Percentiles rank a stretch among this genome's conserved stretches.
These are phyloP conservation scores for Pyricularia sp. DNA, from an alignment of 2,329 filamentous ascomycete genomes.

Conservation along the genomic window DNA sequence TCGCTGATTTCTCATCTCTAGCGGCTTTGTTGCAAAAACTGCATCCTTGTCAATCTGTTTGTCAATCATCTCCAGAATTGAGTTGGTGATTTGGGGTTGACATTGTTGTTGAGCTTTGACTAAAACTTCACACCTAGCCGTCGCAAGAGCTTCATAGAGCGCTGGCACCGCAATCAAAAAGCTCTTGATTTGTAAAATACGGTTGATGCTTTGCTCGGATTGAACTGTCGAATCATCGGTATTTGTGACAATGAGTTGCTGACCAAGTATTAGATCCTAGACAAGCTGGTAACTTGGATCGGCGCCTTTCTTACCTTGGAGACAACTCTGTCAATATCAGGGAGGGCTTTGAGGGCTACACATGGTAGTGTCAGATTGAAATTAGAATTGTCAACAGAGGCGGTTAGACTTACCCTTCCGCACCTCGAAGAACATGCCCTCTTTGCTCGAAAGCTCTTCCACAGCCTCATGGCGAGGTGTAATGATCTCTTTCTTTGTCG, in stretches of 20 bases:
- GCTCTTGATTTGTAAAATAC: conserved; percentile 73
- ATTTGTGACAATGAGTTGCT: background rate
- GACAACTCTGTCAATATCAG: conserved; percentile 68
- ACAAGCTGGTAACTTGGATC: background rate
- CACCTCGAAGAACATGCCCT: conserved; percentile 70
- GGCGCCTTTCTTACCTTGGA: conserved; percentile 41
- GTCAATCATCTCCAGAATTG: conserved; percentile 52
- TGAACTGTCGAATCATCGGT: conserved; percentile 17
- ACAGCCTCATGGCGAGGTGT: conserved; percentile 66
- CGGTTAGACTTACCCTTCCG: conserved; percentile 43
- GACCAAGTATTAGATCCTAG: background rate
- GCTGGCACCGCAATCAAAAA: conserved; percentile 57
- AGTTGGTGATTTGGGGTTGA: conserved; percentile 44
- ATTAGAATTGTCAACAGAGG: background rate
- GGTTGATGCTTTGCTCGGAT: conserved; percentile 72
- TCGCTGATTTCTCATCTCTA: conserved; percentile 81
- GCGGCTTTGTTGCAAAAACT: conserved; percentile 59
- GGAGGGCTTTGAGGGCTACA: conserved; percentile 57
- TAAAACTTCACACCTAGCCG: conserved; percentile 53
- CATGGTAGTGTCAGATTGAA: background rate
- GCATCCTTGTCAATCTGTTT: conserved; percentile 70
- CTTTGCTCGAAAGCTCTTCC: conserved; percentile 66
- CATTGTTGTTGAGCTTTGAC: conserved; percentile 57
- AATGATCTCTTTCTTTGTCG: conserved; percentile 55
- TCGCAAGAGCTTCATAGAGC: conserved; percentile 53